Base-by-base conservation (phyloP, 2,329 filamentous ascomycete species). In the Phaeosphaeriaceae sp. region DNA sequence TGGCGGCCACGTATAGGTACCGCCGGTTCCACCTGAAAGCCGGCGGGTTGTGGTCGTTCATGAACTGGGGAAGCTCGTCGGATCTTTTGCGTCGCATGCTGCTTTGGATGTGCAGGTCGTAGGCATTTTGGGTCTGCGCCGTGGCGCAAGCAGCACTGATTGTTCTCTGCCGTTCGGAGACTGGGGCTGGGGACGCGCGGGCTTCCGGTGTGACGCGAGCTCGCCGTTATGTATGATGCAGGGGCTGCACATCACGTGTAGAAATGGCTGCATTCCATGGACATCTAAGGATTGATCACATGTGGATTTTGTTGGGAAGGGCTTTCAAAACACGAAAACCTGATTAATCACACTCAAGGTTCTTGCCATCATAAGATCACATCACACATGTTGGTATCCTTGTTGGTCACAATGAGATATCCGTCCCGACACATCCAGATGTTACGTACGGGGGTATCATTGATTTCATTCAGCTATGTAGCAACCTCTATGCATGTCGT, bases 51-150 rank as follows among this genome's bases (percentile, higher is more conserved):
- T 17, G 15, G n/a, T 67, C 61, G 22, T 58, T 65, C 47, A 63
- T 53, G 54, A 66, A 76, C 2, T 64, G 74, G 11, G 74, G 75
- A n/a, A 76, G 71, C 57, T 74, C 72, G 57, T 75, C 68, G 51
- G 72, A 76, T 69, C 62, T 67, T 58, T 69, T 69, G 54, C 69
- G 71, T 60, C 68, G 73, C 73, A 77, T 76, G 17, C 48, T 73
- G 63, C 58, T 45, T 45, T 52, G 40, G 48, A 21, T 44, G 47
- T 50, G 48, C 21, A 21, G 36, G 50, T 36, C 42, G 47, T 41
- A 56, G 33, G 51, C 62, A 66, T 66, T 47, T 55, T 55, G 52
- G 31, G 41, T 21, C 31, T 20, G 13, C 15, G 22, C 31, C n/a
- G 36, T 40, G 48, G 42, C 27, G 48, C 45, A 42, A 24, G 24